Conservation (phyloP, 2,329 filamentous ascomycete genomes). For the Xylaria sp. region DNA sequence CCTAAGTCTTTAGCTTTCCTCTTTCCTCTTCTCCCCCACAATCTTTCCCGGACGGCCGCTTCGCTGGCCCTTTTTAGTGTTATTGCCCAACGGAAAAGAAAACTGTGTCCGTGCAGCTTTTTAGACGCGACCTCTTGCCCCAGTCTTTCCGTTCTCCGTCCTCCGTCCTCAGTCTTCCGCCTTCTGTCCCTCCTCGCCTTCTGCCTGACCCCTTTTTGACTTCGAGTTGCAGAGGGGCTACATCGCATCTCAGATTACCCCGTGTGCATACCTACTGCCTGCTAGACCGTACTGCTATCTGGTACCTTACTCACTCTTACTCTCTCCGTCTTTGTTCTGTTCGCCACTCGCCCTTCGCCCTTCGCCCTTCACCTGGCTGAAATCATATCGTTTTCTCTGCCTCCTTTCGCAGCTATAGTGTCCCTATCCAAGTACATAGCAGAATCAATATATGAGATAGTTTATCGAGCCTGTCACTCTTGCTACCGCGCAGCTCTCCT, state of each 20-base stretch:
- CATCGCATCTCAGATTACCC: conserved; percentile 26
- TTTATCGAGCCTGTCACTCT: conserved; percentile 46
- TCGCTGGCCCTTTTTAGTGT: conserved; percentile 36
- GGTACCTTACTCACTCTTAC: background rate
- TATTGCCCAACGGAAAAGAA: conserved; percentile 29
- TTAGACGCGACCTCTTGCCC: conserved; percentile 40
- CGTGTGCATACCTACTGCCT: background rate
- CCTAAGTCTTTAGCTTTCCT: conserved; percentile 14
- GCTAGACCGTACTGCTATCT: background rate
- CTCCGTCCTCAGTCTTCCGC: background rate
- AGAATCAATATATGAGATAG: conserved; percentile 64
- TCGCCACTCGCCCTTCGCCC: background rate
- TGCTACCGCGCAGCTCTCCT: conserved; percentile 33
- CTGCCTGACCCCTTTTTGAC: conserved; percentile 5
- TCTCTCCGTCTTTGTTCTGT: background rate
- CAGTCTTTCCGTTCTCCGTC: background rate
- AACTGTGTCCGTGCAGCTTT: conserved; percentile 15
- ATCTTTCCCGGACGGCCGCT: conserved; percentile 35
- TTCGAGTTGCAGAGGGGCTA: conserved; percentile 29
- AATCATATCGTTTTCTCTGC: conserved; percentile 1
- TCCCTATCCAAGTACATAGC: conserved; percentile 56
- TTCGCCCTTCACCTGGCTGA: conserved; percentile 3
- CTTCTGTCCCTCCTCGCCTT: background rate
- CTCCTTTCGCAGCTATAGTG: conserved; percentile 20
- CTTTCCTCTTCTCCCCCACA: conserved; percentile 5